Conservation (phyloP, 306 rosid genomes). For the Trifolium pratense region DNA sequence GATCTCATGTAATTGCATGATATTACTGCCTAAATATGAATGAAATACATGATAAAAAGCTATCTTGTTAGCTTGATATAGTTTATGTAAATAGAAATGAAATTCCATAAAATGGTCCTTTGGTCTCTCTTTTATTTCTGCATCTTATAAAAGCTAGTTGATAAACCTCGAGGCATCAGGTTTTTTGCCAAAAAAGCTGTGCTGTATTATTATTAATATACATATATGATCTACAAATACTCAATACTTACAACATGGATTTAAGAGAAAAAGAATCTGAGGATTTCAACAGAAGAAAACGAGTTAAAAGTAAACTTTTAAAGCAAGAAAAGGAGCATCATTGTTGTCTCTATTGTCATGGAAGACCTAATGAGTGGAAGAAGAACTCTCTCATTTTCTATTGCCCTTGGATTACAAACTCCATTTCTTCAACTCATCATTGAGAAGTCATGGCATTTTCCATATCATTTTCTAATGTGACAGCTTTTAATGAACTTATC, state of each 20-base stretch:
- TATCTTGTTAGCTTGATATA: conserved; percentile 19
- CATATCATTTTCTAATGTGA: conserved; percentile 72
- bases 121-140: conserved; percentile 38
- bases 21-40: conserved; percentile 2
- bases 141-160: conserved; percentile 34
- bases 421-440: conserved; percentile 49
- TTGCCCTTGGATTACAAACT: conserved; percentile 46
- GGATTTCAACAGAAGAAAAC: conserved; percentile 47
- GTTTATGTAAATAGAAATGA: conserved; percentile 17
- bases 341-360: conserved; percentile 41
- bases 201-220: conserved; percentile 35
- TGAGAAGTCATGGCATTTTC: conserved; percentile 24
- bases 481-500: conserved; percentile 93
- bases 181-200: conserved; percentile 30
- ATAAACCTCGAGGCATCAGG: conserved; percentile 30
- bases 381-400: conserved; percentile 54
- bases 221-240: conserved; percentile 41
- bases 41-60: conserved; percentile 25
- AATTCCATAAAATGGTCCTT: conserved; percentile 27
- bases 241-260: conserved; percentile 48
- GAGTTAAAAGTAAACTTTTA: conserved; percentile 42
- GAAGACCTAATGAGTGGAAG: conserved; percentile 53
- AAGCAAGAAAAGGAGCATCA: conserved; percentile 45
- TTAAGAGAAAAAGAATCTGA: conserved; percentile 51
- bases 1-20: conserved; percentile 33